A percentile compares a stretch with the other conserved stretches of the same genome.
These are phyloP conservation scores for Pinus taeda DNA, from an alignment of 75 land plant species.

Conservation along the genomic window DNA sequence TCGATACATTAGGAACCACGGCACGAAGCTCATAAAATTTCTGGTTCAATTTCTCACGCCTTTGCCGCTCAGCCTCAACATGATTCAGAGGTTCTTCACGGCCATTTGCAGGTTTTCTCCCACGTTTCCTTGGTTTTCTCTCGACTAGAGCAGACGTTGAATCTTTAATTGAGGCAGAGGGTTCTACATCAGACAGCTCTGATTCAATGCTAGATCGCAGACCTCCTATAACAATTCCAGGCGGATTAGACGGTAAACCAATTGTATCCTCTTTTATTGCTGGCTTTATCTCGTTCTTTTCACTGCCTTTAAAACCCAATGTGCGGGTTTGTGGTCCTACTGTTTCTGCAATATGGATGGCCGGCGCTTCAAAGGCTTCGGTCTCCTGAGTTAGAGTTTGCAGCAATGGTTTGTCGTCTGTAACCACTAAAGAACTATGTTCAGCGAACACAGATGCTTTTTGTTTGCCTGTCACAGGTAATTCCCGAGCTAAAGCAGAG, in stretches of 20 bases:
- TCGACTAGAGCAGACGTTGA: conserved; percentile 10
- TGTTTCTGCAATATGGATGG: neutral
- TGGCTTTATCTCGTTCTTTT: neutral
- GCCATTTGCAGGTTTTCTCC: conserved; percentile 24
- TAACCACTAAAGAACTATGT: neutral
- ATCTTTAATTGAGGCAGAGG: conserved; percentile 12
- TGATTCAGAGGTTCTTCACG: conserved; percentile 32
- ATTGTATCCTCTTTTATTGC: neutral
- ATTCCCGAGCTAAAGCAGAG: neutral
- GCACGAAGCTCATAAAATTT: conserved; percentile 26
- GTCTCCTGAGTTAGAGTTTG: neutral
- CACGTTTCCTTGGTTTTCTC: conserved; percentile 22
- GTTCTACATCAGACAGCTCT: conserved; percentile 5
- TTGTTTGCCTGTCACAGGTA: neutral
- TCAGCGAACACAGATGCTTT: neutral
- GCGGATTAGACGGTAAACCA: neutral
- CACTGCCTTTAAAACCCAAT: neutral
- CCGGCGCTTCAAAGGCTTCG: neutral
- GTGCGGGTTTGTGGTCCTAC: neutral
- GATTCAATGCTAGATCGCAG: conserved; percentile 12
- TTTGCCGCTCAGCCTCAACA: conserved; percentile 28
- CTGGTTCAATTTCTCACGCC: conserved; percentile 26
- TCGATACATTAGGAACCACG: conserved; percentile 25
- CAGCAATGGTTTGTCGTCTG: neutral
- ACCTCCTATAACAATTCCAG: neutral